Conservation (phyloP, 768 basidiomycete genomes). For the Xerocomus spinulosus region DNA sequence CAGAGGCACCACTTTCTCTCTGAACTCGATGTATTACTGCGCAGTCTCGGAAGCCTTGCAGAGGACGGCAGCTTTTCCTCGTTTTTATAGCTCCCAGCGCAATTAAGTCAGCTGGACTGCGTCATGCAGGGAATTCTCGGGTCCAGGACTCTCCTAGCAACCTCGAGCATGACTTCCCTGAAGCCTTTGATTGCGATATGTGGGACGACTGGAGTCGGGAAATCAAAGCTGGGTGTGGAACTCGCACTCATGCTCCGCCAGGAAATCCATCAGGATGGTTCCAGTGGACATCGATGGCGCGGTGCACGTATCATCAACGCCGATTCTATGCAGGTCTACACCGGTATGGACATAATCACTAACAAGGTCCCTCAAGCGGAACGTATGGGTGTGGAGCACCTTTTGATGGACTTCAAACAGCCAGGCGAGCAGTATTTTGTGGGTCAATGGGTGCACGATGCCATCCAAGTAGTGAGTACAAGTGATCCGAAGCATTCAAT, state of each 20-base stretch:
- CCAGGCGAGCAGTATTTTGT: slow-evolving; percentile 87
- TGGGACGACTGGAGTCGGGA: slow-evolving; percentile 95
- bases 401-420: slow-evolving; percentile 81
- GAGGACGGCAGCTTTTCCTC: neutral
- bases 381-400: slow-evolving; percentile 77
- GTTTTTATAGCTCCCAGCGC: neutral
- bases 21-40: no score
- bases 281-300: slow-evolving; percentile 38
- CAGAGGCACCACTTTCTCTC: no score
- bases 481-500: neutral
- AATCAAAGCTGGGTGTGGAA: slow-evolving; percentile 87
- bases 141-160: neutral
- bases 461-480: slow-evolving; percentile 62
- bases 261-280: slow-evolving; percentile 10
- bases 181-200: slow-evolving; percentile 79
- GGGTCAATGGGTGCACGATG: slow-evolving; percentile 84
- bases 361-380: slow-evolving; percentile 85
- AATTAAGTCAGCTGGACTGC: neutral
- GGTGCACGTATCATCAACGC: slow-evolving; percentile 86
- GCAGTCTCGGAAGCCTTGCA: no score
- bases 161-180: slow-evolving; percentile 30
- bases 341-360: slow-evolving; percentile 87
- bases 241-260: slow-evolving; percentile 62
- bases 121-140: no score
- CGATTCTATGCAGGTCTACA: slow-evolving; percentile 96